phyloP scores from a whole-genome alignment of 169 alveolate species.

The Plasmodium coatneyi region DNA sequence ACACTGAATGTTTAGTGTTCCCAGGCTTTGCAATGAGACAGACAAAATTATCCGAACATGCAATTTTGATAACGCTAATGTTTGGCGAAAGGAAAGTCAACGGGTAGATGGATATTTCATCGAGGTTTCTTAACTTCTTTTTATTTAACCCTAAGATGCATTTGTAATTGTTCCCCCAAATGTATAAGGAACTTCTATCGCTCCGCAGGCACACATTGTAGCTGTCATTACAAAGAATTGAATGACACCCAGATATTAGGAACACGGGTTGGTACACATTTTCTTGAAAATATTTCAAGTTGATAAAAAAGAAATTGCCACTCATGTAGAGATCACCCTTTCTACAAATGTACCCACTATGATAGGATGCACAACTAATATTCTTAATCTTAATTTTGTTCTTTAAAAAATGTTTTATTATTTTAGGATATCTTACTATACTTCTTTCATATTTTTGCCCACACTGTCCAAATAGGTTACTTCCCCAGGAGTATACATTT shows the following conservation, averaged over 20 bases:
- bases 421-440: slow-evolving; percentile 70
- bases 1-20: slow-evolving; percentile 29
- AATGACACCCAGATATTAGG: slow-evolving; percentile 77
- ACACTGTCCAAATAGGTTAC: slow-evolving; percentile 68
- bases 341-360: slow-evolving; percentile 61
- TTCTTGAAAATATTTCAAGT: slow-evolving; percentile 76
- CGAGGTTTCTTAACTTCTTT: slow-evolving; percentile 44
- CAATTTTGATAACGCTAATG: slow-evolving; percentile 68
- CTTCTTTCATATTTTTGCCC: slow-evolving; percentile 61
- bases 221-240: slow-evolving; percentile 45
- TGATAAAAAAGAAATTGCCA: slow-evolving; percentile 77
- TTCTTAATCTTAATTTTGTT: slow-evolving; percentile 50
- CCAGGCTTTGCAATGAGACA: slow-evolving; percentile 41
- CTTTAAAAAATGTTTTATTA: slow-evolving; percentile 65
- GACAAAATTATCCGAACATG: slow-evolving; percentile 72
- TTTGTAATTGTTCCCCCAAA: slow-evolving; percentile 75
- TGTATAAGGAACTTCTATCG: slow-evolving; percentile 33
- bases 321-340: slow-evolving; percentile 64
- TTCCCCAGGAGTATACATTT: slow-evolving; percentile 86
- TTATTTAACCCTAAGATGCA: slow-evolving; percentile 73
- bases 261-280: slow-evolving; percentile 75
- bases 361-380: slow-evolving; percentile 74
- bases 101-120: slow-evolving; percentile 74
- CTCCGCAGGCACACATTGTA: slow-evolving; percentile 39
- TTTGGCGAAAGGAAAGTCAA: slow-evolving; percentile 30